Conservation (phyloP, 257 asterid species). For the Linaria vulgaris region DNA sequence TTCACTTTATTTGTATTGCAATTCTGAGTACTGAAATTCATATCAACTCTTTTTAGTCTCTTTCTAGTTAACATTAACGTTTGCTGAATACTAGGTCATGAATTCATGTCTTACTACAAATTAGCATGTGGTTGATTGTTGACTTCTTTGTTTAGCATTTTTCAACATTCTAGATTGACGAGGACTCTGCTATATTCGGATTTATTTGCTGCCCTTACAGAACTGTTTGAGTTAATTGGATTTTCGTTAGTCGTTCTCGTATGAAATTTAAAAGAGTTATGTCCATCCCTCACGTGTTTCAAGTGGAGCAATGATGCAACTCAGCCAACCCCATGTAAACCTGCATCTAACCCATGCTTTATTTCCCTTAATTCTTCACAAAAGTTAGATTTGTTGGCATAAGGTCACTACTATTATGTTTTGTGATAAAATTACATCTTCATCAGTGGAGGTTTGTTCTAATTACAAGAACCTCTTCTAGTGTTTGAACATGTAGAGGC, state of each 20-base stretch:
- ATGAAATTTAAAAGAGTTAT: background rate
- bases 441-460: background rate
- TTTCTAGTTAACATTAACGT: conserved; percentile 4
- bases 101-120: conserved; percentile 5
- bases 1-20: conserved; percentile 5
- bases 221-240: background rate
- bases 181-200: no score
- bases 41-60: conserved; percentile 4
- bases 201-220: no score
- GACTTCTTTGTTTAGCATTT: background rate
- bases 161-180: background rate
- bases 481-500: background rate
- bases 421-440: no score
- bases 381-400: background rate
- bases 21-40: conserved; percentile 7
- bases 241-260: background rate
- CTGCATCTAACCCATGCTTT: background rate
- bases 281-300: background rate
- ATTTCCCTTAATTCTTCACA: background rate
- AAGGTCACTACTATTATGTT: no score
- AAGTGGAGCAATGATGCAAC: conserved; percentile 7
- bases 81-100: background rate
- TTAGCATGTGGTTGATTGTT: background rate
- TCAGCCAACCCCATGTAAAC: background rate
- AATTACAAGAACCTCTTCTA: background rate